Conservation (phyloP, 2,329 filamentous ascomycete species). For the Aspergillus bombycis region DNA sequence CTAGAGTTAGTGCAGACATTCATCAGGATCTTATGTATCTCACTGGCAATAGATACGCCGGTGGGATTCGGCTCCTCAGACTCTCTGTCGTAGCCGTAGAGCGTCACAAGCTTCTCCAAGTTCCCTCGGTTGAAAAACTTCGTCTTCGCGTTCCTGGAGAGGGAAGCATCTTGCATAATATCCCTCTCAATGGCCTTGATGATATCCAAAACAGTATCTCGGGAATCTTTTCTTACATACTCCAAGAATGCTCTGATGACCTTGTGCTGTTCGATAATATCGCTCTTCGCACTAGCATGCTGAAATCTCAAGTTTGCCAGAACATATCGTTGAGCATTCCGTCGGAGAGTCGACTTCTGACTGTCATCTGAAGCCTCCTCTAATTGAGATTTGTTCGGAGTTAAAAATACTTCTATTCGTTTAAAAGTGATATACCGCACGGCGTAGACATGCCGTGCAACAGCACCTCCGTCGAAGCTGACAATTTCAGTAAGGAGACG, state of each 20-base stretch:
- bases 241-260: slow-evolving; percentile 73
- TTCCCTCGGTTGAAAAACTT: slow-evolving; percentile 75
- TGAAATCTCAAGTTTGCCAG: slow-evolving; percentile 79
- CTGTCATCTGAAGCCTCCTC: slow-evolving; percentile 65
- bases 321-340: slow-evolving; percentile 80
- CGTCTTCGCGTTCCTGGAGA: slow-evolving; percentile 74
- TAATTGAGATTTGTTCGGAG: slow-evolving; percentile 59
- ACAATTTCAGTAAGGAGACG: slow-evolving; percentile 85
- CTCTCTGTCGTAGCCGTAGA: slow-evolving; percentile 62
- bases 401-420: slow-evolving; percentile 77
- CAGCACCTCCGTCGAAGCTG: slow-evolving; percentile 79
- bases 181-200: slow-evolving; percentile 70
- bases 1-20: slow-evolving; percentile 72
- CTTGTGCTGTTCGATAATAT: slow-evolving; percentile 76
- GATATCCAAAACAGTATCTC: slow-evolving; percentile 74
- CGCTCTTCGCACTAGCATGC: slow-evolving; percentile 74
- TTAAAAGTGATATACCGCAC: slow-evolving; percentile 78
- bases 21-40: slow-evolving; percentile 75
- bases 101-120: slow-evolving; percentile 69
- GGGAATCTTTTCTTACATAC: slow-evolving; percentile 75
- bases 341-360: slow-evolving; percentile 76
- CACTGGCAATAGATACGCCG: slow-evolving; percentile 62
- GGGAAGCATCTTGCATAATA: slow-evolving; percentile 73
- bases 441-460: slow-evolving; percentile 77
- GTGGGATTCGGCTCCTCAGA: slow-evolving; percentile 50